Conservation (phyloP, 495 filamentous ascomycete species). For the Emericellopsis terricola region DNA sequence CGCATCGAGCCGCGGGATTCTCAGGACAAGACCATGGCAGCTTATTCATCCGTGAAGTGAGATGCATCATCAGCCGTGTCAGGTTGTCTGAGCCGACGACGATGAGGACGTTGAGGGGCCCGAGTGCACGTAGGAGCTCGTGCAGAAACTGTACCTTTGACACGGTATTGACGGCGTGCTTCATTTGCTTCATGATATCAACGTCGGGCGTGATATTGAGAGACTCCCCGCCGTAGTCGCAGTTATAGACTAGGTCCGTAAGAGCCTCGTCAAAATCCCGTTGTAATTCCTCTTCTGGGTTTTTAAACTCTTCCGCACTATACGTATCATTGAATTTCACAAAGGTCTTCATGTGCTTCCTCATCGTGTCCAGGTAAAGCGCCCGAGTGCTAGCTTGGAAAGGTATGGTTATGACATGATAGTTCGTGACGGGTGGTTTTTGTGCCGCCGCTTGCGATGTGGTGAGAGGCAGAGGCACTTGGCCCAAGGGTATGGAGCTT, state of each 20-base stretch:
- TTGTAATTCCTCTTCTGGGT: background rate
- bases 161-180: slow-evolving; percentile 21
- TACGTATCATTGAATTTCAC: slow-evolving; percentile 1
- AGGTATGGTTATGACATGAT: slow-evolving; percentile 1
- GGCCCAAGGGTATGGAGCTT: background rate
- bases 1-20: no score
- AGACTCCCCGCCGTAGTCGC: slow-evolving; percentile 1
- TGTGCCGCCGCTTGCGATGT: background rate
- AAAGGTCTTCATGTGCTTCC: background rate
- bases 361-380: background rate
- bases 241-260: background rate
- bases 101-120: slow-evolving; percentile 18
- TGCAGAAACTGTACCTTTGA: slow-evolving; percentile 25
- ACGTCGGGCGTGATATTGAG: no score
- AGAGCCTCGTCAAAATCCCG: background rate
- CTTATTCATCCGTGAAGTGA: background rate
- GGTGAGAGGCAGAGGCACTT: background rate
- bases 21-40: no score
- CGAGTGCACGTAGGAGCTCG: slow-evolving; percentile 18
- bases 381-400: slow-evolving; percentile 1
- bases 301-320: background rate
- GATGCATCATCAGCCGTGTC: slow-evolving; percentile 2
- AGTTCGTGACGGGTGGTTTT: background rate
- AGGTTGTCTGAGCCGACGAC: slow-evolving; percentile 17
- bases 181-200: slow-evolving; percentile 13